phyloP scores from a whole-genome alignment of 768 basidiomycete species.

The Aureoboletus auriporus region DNA sequence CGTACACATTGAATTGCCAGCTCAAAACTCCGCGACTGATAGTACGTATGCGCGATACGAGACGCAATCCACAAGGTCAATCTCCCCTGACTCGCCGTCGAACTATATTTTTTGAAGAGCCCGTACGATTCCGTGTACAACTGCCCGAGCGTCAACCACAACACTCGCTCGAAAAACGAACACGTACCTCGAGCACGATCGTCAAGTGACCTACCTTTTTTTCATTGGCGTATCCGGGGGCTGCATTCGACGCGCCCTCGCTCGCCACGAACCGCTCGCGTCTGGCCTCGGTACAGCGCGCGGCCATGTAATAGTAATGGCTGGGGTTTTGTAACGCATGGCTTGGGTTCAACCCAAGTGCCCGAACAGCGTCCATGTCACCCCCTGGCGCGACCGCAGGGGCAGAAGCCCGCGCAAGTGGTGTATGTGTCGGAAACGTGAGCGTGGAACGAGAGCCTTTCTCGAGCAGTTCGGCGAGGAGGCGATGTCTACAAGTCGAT shows the following conservation, averaged over 20 bases:
- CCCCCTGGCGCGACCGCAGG: slow-evolving; percentile 4
- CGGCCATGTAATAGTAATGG: slow-evolving; percentile 83
- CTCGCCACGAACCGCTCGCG: slow-evolving; percentile 59
- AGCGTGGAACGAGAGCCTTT: slow-evolving; percentile 62
- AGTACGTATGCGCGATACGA: slow-evolving; percentile 55
- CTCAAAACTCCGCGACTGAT: slow-evolving; percentile 74
- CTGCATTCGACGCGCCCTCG: slow-evolving; percentile 37
- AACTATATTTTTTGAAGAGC: slow-evolving; percentile 76
- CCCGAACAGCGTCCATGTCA: slow-evolving; percentile 58
- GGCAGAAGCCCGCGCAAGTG: slow-evolving; percentile 15
- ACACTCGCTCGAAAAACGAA: neutral
- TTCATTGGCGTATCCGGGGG: slow-evolving; percentile 75
- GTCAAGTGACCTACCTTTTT: slow-evolving; percentile 87
- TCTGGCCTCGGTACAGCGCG: slow-evolving; percentile 76
- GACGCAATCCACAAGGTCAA: slow-evolving; percentile 67
- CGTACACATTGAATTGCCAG: slow-evolving; percentile 71
- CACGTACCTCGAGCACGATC: slow-evolving; percentile 72
- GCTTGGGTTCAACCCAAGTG: slow-evolving; percentile 72
- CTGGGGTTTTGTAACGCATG: slow-evolving; percentile 88
- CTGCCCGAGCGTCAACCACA: slow-evolving; percentile 36
- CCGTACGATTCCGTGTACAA: slow-evolving; percentile 95
- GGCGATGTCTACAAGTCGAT: slow-evolving; percentile 58
- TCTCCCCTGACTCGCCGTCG: slow-evolving; percentile 60
- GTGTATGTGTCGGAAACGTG: slow-evolving; percentile 52
- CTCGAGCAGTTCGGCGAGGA: slow-evolving; percentile 88